Conservation (phyloP, 805 yeast genomes). For the Lachancea fermentati region DNA sequence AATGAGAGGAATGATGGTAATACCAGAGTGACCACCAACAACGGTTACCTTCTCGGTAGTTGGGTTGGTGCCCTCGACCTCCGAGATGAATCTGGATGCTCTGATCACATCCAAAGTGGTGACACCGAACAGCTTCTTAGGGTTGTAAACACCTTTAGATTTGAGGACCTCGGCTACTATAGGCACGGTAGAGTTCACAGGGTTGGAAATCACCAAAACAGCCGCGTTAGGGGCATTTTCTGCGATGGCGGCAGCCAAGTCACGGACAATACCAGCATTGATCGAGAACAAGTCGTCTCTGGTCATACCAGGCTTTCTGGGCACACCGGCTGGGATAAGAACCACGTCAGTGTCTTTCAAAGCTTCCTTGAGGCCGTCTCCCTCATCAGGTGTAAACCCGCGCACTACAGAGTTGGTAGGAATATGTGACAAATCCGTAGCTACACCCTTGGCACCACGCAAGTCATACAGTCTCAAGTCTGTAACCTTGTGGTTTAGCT, state of each 20-base stretch:
- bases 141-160: conserved; percentile 81
- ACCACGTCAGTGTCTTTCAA: conserved; percentile 70
- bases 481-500: conserved; percentile 83
- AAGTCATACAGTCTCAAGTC: conserved; percentile 83
- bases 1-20: conserved; percentile 88
- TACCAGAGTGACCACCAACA: conserved; percentile 97
- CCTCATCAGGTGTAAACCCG: conserved; percentile 81
- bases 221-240: conserved; percentile 81
- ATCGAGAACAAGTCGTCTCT: conserved; percentile 96
- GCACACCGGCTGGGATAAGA: conserved; percentile 95
- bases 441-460: conserved; percentile 93
- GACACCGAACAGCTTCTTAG: conserved; percentile 90
- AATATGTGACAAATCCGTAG: conserved; percentile 90
- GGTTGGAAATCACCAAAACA: conserved; percentile 80
- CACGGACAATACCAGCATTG: conserved; percentile 92
- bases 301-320: conserved; percentile 98
- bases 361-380: conserved; percentile 63
- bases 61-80: conserved; percentile 53
- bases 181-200: conserved; percentile 96
- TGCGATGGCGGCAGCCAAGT: conserved; percentile 81
- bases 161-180: conserved; percentile 90
- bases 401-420: conserved; percentile 86
- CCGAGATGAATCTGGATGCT: conserved; percentile 78
- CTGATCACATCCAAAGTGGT: conserved; percentile 91
- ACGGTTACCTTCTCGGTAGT: conserved; percentile 72